phyloP scores from a whole-genome alignment of 2,329 filamentous ascomycete genomes.

The Akanthomyces lecanii region DNA sequence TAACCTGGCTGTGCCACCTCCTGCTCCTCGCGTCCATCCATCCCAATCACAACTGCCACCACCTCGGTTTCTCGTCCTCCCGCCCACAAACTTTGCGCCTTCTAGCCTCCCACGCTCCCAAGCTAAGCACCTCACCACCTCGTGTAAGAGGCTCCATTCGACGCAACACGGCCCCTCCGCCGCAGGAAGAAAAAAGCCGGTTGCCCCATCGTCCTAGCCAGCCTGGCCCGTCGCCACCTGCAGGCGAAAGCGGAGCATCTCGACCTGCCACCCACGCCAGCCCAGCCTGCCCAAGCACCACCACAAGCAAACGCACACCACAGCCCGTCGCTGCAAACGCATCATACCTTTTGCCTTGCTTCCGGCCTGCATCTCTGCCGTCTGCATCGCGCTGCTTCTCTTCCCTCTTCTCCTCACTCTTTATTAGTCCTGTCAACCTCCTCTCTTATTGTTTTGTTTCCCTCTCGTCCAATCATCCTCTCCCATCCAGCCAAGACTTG shows the following conservation, averaged over 20 bases:
- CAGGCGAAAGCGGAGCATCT: slow-evolving; percentile 12
- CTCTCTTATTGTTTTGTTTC: background rate
- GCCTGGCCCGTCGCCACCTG: background rate
- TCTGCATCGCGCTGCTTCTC: background rate
- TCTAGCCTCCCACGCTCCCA: background rate
- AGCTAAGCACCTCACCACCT: slow-evolving; percentile 8
- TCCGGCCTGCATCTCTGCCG: slow-evolving; percentile 1
- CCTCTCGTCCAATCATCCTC: background rate
- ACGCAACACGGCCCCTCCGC: slow-evolving; percentile 10
- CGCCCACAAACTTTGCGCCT: background rate
- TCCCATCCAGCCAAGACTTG: background rate
- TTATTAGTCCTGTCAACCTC: background rate
- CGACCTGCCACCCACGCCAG: slow-evolving; percentile 1
- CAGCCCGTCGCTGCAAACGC: slow-evolving; percentile 2
- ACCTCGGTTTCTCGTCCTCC: background rate
- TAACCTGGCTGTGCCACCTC: background rate
- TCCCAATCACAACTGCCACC: background rate
- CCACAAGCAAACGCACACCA: background rate
- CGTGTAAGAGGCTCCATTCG: slow-evolving; percentile 13
- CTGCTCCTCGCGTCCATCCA: background rate
- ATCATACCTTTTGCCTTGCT: background rate
- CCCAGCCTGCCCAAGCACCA: background rate
- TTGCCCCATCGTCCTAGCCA: slow-evolving; percentile 3
- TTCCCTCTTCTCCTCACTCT: background rate
- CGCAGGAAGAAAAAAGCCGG: background rate